Evolutionary conservation across 1,284 basidiomycete species (phyloP).

Genomic region (Somion occarium): DNA sequence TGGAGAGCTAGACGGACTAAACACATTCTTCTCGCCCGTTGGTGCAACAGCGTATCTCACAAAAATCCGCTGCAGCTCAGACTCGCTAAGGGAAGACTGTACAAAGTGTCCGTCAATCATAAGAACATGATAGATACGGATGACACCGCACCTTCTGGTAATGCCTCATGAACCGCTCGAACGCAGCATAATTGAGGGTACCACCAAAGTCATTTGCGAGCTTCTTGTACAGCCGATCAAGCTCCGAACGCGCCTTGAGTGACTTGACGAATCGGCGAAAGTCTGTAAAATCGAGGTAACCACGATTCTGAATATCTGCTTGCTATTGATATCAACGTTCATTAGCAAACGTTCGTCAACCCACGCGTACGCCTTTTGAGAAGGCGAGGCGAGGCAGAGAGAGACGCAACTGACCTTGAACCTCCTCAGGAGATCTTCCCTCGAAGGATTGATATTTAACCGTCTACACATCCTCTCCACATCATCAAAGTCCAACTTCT

Average conservation of each 20-base stretch:
- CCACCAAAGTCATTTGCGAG: constrained; percentile 37
- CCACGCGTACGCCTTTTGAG: not conserved
- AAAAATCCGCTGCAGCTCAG: constrained; percentile 52
- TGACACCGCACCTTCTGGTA: constrained; percentile 54
- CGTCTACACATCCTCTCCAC: constrained; percentile 73
- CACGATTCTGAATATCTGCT: constrained; percentile 63
- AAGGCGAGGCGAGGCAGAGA: not conserved
- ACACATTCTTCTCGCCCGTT: constrained; percentile 8
- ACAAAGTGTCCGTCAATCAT: too few species aligned
- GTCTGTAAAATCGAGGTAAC: constrained; percentile 76
- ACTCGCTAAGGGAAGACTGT: constrained; percentile 42
- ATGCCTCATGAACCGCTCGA: constrained; percentile 63
- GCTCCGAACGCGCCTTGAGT: constrained; percentile 79
- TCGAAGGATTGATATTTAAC: constrained; percentile 67
- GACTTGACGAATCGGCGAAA: constrained; percentile 86
- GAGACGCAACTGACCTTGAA: constrained; percentile 52
- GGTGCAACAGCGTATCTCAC: constrained; percentile 41
- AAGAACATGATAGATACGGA: not conserved
- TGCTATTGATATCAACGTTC: constrained; percentile 35
- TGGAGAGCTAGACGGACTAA: constrained; percentile 15
- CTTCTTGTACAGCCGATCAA: constrained; percentile 64
- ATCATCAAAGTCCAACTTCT: constrained; percentile 69
- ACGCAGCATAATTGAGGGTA: constrained; percentile 49
- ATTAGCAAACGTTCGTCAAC: not conserved
- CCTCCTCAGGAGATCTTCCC: constrained; percentile 55